Conservation (phyloP, 305 asterid genomes). For the Stenogyne calaminthoides region DNA sequence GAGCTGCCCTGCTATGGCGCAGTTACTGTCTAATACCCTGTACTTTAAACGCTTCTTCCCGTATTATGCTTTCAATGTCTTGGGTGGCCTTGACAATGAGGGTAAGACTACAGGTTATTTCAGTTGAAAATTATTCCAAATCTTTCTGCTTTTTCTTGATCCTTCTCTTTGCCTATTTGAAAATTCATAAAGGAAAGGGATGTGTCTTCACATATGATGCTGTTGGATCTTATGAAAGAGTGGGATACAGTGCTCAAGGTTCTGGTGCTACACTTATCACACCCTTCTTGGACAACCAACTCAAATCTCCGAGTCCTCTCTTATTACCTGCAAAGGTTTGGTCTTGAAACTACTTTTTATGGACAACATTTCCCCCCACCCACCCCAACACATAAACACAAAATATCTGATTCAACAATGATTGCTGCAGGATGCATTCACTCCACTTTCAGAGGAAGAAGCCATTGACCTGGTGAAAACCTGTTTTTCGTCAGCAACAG, state of each 20-base stretch:
- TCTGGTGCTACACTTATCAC: slow-evolving; percentile 89
- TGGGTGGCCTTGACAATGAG: slow-evolving; percentile 89
- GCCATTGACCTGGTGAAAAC: slow-evolving; percentile 96
- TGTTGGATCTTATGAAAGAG: slow-evolving; percentile 98
- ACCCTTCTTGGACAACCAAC: slow-evolving; percentile 91
- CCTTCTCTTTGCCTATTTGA: slow-evolving; percentile 17
- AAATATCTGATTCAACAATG: slow-evolving; percentile 1
- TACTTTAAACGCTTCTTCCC: slow-evolving; percentile 97
- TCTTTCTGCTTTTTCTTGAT: slow-evolving; percentile 18
- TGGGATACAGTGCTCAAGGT: slow-evolving; percentile 98
- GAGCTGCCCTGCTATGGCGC: slow-evolving; percentile 97
- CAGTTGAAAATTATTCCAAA: slow-evolving; percentile 15
- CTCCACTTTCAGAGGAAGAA: slow-evolving; percentile 91
- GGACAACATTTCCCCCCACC: slow-evolving; percentile 27
- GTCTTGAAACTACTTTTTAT: slow-evolving; percentile 35
- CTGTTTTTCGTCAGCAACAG: slow-evolving; percentile 96
- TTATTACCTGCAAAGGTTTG: slow-evolving; percentile 73
- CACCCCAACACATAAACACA: neutral
- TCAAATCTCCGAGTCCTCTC: slow-evolving; percentile 91
- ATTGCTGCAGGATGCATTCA: slow-evolving; percentile 72
- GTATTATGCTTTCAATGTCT: slow-evolving; percentile 86
- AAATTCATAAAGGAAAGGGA: slow-evolving; percentile 67
- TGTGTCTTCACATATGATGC: slow-evolving; percentile 97
- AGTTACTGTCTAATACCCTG: slow-evolving; percentile 80
- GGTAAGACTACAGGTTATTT: slow-evolving; percentile 49